phyloP scores from a whole-genome alignment of 2,329 filamentous ascomycete genomes.

The Tolypocladium nubicola region DNA sequence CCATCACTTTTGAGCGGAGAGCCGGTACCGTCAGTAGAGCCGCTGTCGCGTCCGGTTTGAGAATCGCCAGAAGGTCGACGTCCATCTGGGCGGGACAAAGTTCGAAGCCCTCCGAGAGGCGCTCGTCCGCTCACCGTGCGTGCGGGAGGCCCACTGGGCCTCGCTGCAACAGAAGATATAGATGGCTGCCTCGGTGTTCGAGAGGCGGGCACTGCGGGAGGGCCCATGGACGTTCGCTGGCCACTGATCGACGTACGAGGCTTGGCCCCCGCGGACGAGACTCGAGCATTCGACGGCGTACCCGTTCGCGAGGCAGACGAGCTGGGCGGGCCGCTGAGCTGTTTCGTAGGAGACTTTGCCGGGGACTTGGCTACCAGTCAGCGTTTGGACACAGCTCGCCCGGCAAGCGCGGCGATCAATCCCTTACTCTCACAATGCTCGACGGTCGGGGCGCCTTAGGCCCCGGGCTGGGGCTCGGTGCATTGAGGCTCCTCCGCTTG shows the following conservation, averaged over 20 bases:
- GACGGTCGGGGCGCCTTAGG: slow-evolving; percentile 43
- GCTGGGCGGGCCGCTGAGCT: slow-evolving; percentile 47
- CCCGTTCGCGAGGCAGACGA: slow-evolving; percentile 50
- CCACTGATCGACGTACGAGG: slow-evolving; percentile 44
- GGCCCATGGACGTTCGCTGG: slow-evolving; percentile 56
- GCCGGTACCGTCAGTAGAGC: slow-evolving; percentile 21
- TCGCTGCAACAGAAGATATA: slow-evolving; percentile 26
- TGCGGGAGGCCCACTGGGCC: slow-evolving; percentile 18
- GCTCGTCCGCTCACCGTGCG: slow-evolving; percentile 31
- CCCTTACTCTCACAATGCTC: slow-evolving; percentile 46
- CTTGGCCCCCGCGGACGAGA: slow-evolving; percentile 33
- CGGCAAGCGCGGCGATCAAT: background rate
- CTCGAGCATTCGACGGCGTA: slow-evolving; percentile 49
- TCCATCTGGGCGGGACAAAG: slow-evolving; percentile 24
- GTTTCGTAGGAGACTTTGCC: slow-evolving; percentile 71
- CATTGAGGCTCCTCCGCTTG: slow-evolving; percentile 60
- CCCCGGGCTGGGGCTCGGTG: slow-evolving; percentile 61
- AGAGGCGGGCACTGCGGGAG: slow-evolving; percentile 41
- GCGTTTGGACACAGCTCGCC: background rate
- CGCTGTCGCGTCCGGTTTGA: slow-evolving; percentile 29
- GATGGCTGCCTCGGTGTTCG: slow-evolving; percentile 34
- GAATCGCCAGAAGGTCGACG: slow-evolving; percentile 38
- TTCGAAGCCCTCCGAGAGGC: slow-evolving; percentile 25
- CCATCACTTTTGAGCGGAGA: slow-evolving; percentile 42
- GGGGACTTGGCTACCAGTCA: slow-evolving; percentile 45